Percentiles rank a stretch among this genome's conserved stretches.
Conservation (phyloP, 176 grass and related monocot species). For the Carex parvula region DNA sequence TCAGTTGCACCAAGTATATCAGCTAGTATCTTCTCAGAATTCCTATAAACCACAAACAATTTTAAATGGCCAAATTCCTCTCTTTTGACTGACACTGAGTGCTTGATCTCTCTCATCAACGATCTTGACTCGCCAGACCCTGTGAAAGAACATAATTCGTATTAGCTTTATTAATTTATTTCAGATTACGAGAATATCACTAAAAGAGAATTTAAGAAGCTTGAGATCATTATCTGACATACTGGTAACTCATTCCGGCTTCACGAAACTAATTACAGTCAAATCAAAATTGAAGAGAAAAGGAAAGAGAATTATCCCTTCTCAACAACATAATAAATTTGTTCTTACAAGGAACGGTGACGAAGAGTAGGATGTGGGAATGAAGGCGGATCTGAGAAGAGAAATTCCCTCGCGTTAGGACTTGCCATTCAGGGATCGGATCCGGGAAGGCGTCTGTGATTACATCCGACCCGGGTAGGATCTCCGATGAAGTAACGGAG, state of each 20-base stretch:
- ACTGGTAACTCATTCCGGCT: not conserved
- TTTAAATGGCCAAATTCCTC: slow-evolving; percentile 51
- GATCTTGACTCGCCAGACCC: slow-evolving; percentile 88
- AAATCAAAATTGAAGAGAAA: not conserved
- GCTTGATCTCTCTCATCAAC: slow-evolving; percentile 64
- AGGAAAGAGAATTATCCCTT: not conserved
- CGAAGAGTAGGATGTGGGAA: slow-evolving; percentile 56
- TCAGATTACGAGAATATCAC: not conserved
- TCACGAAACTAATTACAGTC: not conserved
- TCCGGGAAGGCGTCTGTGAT: not conserved
- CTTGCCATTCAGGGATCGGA: slow-evolving; percentile 48
- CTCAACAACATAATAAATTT: not conserved
- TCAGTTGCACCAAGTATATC: slow-evolving; percentile 60
- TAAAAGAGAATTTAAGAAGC: not conserved
- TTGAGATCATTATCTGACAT: not conserved
- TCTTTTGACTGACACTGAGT: slow-evolving; percentile 32
- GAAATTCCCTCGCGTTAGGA: slow-evolving; percentile 61
- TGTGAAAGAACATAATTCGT: slow-evolving; percentile 37
- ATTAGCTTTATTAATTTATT: not conserved
- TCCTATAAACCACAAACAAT: slow-evolving; percentile 75
- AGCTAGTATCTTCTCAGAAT: slow-evolving; percentile 68
- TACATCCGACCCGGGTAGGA: not conserved
- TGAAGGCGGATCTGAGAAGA: slow-evolving; percentile 83
- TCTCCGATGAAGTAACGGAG: slow-evolving; percentile 7
- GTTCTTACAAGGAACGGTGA: slow-evolving; percentile 74